A percentile compares a stretch with the other conserved stretches of the same genome.
phyloP scores from a whole-genome alignment of 2,329 filamentous ascomycete genomes.

The Colletotrichum cereale region DNA sequence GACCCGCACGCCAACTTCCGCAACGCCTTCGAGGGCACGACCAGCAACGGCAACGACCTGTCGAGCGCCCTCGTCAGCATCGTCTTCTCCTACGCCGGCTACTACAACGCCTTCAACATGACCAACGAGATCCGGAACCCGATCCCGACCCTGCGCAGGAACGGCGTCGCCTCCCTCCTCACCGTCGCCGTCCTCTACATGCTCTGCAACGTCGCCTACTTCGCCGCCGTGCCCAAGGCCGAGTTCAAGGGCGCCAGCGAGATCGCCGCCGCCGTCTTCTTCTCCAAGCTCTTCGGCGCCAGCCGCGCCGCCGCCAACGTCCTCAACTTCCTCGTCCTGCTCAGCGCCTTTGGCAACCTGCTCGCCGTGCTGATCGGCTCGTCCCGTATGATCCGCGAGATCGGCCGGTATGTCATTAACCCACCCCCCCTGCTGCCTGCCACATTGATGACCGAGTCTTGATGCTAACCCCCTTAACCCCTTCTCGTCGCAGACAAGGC shows the following conservation, averaged over 20 bases:
- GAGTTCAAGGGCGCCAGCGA: conserved; percentile 66
- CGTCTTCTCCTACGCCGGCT: conserved; percentile 70
- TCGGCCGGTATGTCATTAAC: conserved; percentile 57
- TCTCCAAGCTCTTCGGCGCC: conserved; percentile 67
- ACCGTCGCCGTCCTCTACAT: conserved; percentile 68
- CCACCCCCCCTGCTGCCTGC: not conserved
- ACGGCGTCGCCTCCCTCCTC: conserved; percentile 62
- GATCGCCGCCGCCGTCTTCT: conserved; percentile 70
- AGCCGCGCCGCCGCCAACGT: conserved; percentile 59
- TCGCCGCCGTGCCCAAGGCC: conserved; percentile 64
- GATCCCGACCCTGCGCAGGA: conserved; percentile 64
- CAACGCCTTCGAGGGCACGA: conserved; percentile 52
- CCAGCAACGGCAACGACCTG: conserved; percentile 52
- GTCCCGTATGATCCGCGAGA: conserved; percentile 70
- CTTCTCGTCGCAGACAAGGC: conserved; percentile 58
- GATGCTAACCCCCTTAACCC: not conserved
- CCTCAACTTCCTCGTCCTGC: conserved; percentile 68
- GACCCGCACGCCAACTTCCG: conserved; percentile 53
- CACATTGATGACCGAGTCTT: not conserved
- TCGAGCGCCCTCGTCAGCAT: conserved; percentile 67
- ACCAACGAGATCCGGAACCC: conserved; percentile 74
- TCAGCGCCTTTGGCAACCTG: conserved; percentile 71
- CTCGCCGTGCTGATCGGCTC: conserved; percentile 66
- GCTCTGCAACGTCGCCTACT: conserved; percentile 72
- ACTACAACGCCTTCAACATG: conserved; percentile 71